Base-by-base conservation (phyloP, 2,329 filamentous ascomycete genomes). In the Acarospora socialis region DNA sequence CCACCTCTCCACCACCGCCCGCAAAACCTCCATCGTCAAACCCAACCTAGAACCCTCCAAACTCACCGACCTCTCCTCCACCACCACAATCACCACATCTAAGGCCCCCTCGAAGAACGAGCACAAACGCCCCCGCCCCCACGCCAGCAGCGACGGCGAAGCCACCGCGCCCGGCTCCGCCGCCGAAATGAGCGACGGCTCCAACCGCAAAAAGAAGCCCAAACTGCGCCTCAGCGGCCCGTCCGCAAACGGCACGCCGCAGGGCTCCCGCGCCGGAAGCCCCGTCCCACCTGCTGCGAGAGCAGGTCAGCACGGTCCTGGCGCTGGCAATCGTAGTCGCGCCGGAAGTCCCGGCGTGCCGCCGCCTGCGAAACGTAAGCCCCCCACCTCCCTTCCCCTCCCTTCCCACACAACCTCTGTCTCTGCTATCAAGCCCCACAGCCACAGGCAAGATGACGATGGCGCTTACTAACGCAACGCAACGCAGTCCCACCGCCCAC, bases 111-210 rank as follows among this genome's bases (percentile, higher is more conserved):
- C 22, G 33, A 30, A 34, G 23, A 25, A 31, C 31, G 20, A 34
- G 23, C 22, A 56, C 54, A 40, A 59, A 2, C 37, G 31, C 42
- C 23, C 47, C 46, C 15, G 46, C 3, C 49, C 47, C 31, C 66
- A 63, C 12, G 69, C 67, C 39, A 64, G 61, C 33, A 71, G 67
- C 41, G 69, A 73, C 41, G 61, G 59, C 33, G 69, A 73, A 44
- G 60, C 60, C 37, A 65, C 60, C n/a, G 65, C 57, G n/a, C n/a
- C n/a, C n/a, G 53, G 43, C 12, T 60, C 57, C 25, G 56, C 51
- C 30, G 61, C 54, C 16, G 60, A 63, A 38, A 60, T 59, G 46
- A 60, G 53, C 28, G 59, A 63, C 35, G 51, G 55, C 31, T 53
- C 56, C 21, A 55, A 55, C 33, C 48, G 56, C 15, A 60, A 61